Evolutionary conservation across 345 rosid species (phyloP).

Genomic region (Cardamine chenopodiifolia): DNA sequence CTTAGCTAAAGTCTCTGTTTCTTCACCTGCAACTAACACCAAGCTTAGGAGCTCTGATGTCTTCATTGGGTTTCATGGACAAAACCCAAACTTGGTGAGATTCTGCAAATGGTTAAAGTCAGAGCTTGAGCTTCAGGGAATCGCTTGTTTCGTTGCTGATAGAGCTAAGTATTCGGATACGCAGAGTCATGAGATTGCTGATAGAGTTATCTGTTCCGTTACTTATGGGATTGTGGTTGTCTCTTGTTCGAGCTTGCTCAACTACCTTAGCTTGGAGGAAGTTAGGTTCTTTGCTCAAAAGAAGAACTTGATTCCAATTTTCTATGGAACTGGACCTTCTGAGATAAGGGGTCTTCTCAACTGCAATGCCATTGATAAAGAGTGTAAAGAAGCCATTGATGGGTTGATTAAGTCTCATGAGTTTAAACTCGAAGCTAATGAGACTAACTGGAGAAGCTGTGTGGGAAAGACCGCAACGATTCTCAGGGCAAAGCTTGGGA

Average conservation of each 20-base stretch:
- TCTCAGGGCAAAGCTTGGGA: conserved; percentile 72
- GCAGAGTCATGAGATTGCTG: conserved; percentile 88
- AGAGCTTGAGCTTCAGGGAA: conserved; percentile 91
- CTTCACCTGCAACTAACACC: conserved; percentile 70
- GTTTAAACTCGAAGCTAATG: conserved; percentile 76
- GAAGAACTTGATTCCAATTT: conserved; percentile 83
- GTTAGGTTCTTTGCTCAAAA: conserved; percentile 86
- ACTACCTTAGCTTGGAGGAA: conserved; percentile 75
- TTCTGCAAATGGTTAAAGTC: conserved; percentile 96
- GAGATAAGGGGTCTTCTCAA: conserved; percentile 63
- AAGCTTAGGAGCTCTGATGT: conserved; percentile 93
- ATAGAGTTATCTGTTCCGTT: conserved; percentile 81
- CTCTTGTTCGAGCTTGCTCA: conserved; percentile 62
- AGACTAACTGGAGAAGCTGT: conserved; percentile 83
- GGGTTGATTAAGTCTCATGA: conserved; percentile 74
- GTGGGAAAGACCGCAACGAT: conserved; percentile 56
- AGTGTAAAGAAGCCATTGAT: conserved; percentile 81
- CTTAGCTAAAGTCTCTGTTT: conserved; percentile 65
- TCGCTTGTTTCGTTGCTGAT: conserved; percentile 89
- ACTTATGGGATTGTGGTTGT: conserved; percentile 80
- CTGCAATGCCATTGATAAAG: conserved; percentile 68
- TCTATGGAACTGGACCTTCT: conserved; percentile 67
- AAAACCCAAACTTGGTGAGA: conserved; percentile 73
- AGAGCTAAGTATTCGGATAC: conserved; percentile 73
- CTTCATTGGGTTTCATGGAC: conserved; percentile 84